Conservation (phyloP, 768 basidiomycete genomes). For the Paxillus ammoniavirescens region DNA sequence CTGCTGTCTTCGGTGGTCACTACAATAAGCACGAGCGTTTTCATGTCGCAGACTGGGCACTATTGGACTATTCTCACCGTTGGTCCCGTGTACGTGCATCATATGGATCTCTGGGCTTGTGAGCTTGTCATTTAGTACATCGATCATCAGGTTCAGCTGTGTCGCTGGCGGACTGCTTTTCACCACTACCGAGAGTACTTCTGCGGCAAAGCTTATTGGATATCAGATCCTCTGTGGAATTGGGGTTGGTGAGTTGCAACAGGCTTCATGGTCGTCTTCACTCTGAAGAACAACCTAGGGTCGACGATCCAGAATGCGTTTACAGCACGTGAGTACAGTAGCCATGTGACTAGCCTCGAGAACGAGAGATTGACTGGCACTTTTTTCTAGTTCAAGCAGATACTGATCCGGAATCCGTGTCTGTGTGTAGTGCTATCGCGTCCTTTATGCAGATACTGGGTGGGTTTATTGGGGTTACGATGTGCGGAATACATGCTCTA, state of each 20-base stretch:
- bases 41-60: constrained; percentile 11
- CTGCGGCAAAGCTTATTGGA: constrained; percentile 2
- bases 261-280: too few relatives aligned
- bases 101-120: neutral
- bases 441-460: constrained; percentile 13
- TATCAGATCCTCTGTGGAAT: constrained; percentile 16
- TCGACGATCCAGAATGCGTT: constrained; percentile 11
- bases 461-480: constrained; percentile 8
- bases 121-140: neutral
- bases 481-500: neutral
- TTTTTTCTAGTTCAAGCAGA: constrained; percentile 8
- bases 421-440: constrained; percentile 7
- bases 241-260: constrained; percentile 5
- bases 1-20: constrained; percentile 12
- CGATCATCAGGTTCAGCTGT: constrained; percentile 8
- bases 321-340: constrained; percentile 2
- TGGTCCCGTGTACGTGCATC: constrained; percentile 11
- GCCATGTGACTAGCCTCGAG: neutral
- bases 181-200: constrained; percentile 8
- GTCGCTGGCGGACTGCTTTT: constrained; percentile 12
- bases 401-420: constrained; percentile 1
- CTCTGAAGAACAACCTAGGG: neutral
- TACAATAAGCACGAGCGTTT: constrained; percentile 2
- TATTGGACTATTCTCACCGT: constrained; percentile 14
- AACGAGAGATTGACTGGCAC: neutral